Evolutionary conservation across 1,139 yeast genomes (phyloP).

Genomic region (Yamadazyma sp.): DNA sequence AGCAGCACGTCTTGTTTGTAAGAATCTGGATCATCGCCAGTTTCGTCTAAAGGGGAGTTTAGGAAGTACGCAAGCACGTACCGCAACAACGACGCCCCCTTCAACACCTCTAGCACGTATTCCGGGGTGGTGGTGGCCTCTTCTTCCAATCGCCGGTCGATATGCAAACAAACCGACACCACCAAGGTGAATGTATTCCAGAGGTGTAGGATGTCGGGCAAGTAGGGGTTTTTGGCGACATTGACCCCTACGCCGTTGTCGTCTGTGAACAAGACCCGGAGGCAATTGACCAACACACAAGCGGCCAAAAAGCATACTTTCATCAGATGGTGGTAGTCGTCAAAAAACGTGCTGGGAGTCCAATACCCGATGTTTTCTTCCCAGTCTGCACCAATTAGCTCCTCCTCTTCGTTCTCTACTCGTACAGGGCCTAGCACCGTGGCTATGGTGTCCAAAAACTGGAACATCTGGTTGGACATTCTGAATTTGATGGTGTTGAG

Average conservation of each 20-base stretch:
- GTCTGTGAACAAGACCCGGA: conserved; percentile 49
- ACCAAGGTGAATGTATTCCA: conserved; percentile 68
- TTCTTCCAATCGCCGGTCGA: conserved; percentile 61
- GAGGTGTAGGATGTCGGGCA: conserved; percentile 51
- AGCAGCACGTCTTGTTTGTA: conserved; percentile 9
- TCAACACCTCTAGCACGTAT: conserved; percentile 49
- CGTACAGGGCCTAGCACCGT: too few species aligned
- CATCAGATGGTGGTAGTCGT: conserved; percentile 30
- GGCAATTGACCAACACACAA: conserved; percentile 49
- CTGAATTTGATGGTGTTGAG: conserved; percentile 7
- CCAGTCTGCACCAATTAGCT: conserved; percentile 43
- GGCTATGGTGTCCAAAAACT: too few species aligned
- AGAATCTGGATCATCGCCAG: background rate
- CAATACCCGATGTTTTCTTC: conserved; percentile 43
- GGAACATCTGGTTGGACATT: conserved; percentile 10
- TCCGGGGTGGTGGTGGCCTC: conserved; percentile 44
- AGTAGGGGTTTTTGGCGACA: conserved; percentile 57
- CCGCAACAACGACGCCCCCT: conserved; percentile 65
- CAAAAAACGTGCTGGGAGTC: too few species aligned
- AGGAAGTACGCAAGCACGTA: conserved; percentile 60
- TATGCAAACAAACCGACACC: conserved; percentile 56
- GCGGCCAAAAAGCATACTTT: conserved; percentile 30
- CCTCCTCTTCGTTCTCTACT: too few species aligned
- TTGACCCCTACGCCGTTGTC: conserved; percentile 28
- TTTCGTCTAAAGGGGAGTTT: conserved; percentile 29